These are phyloP conservation scores for Linaria vulgaris DNA, from an alignment of 257 asterid species.

Conservation along the genomic window DNA sequence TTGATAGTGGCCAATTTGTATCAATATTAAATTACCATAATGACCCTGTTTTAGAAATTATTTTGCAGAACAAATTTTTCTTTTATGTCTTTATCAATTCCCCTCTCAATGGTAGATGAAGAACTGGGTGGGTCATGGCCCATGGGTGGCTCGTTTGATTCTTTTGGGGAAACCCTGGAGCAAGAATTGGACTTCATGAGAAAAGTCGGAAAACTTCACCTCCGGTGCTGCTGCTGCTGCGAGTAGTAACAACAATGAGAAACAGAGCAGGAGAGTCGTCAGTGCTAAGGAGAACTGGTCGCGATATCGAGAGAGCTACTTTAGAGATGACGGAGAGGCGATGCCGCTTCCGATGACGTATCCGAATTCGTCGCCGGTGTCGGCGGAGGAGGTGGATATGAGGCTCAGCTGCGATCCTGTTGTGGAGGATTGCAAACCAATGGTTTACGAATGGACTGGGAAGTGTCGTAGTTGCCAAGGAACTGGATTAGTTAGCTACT, in stretches of 20 bases:
- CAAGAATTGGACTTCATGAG: too few relatives aligned
- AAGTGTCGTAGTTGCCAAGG: conserved; percentile 97
- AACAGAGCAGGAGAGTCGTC: conserved; percentile 43
- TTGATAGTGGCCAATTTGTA: too few relatives aligned
- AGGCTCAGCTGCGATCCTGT: conserved; percentile 72
- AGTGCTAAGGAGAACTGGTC: conserved; percentile 82
- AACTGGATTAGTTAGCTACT: conserved; percentile 78
- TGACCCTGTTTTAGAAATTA: too few relatives aligned
- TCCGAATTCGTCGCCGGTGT: conserved; percentile 61
- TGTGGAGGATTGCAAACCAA: conserved; percentile 73
- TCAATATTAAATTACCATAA: too few relatives aligned
- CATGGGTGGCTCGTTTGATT: too few relatives aligned
- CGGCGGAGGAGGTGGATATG: conserved; percentile 64
- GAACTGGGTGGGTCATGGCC: too few relatives aligned
- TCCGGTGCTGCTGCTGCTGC: conserved; percentile 24
- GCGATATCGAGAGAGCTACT: conserved; percentile 72
- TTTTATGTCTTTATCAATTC: too few relatives aligned
- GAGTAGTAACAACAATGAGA: conserved; percentile 21
- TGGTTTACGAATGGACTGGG: conserved; percentile 98
- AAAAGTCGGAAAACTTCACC: too few relatives aligned
- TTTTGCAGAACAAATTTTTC: too few relatives aligned
- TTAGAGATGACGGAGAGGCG: conserved; percentile 63
- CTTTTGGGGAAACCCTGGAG: too few relatives aligned
- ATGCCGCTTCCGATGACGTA: conserved; percentile 87
- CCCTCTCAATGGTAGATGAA: too few relatives aligned